Evolutionary conservation across 2,329 filamentous ascomycete genomes (phyloP).

Genomic region (Exophiala xenobiotica): DNA sequence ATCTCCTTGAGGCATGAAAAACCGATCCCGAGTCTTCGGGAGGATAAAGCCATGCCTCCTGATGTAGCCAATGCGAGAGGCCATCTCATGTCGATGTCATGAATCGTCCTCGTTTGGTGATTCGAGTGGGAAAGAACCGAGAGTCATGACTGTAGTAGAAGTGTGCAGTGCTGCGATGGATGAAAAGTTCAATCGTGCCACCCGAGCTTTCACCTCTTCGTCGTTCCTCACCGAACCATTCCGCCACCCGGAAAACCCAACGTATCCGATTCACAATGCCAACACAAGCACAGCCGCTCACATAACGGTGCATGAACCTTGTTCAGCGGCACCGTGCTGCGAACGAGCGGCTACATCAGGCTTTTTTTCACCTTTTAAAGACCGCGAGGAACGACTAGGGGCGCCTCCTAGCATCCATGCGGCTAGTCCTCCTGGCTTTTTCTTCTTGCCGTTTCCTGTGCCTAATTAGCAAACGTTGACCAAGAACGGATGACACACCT

Average conservation of each 20-base stretch:
- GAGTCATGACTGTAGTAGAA: constrained; percentile 15
- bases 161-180: constrained; percentile 18
- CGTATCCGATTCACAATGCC: constrained; percentile 10
- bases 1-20: constrained; percentile 40
- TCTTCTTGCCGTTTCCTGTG: constrained; percentile 24
- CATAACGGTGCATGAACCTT: constrained; percentile 35
- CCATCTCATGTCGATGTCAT: constrained; percentile 13
- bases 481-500: too few species aligned
- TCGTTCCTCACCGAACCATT: constrained; percentile 10
- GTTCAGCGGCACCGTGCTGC: constrained; percentile 32
- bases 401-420: constrained; percentile 46
- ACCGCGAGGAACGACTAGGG: constrained; percentile 28
- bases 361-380: constrained; percentile 50
- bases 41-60: constrained; percentile 47
- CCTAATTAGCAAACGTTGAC: too few species aligned
- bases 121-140: constrained; percentile 13
- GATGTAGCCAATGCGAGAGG: constrained; percentile 35
- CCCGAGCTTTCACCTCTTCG: constrained; percentile 18
- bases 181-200: constrained; percentile 17
- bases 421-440: constrained; percentile 38
- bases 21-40: constrained; percentile 42
- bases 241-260: constrained; percentile 12
- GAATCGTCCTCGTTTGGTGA: constrained; percentile 19
- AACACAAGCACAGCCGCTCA: constrained; percentile 27
- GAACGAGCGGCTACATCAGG: constrained; percentile 38